phyloP scores from a whole-genome alignment of 257 asterid genomes.

The Handroanthus guayacan region DNA sequence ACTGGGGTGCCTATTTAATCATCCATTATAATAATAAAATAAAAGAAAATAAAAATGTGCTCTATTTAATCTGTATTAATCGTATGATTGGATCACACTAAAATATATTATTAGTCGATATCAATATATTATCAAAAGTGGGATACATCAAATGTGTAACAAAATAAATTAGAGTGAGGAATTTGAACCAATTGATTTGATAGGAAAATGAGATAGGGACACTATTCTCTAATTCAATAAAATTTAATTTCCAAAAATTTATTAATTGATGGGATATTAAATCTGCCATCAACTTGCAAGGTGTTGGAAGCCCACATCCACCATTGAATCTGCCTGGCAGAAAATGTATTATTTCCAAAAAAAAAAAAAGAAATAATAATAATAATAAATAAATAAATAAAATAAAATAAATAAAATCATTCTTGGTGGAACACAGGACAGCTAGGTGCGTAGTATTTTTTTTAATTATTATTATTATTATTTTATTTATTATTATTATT shows the following conservation, averaged over 20 bases:
- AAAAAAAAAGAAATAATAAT: no score
- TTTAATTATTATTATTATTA: background rate
- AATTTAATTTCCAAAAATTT: constrained; percentile 19
- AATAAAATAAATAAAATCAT: background rate
- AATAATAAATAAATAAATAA: no score
- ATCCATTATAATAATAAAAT: background rate
- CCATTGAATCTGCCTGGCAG: constrained; percentile 42
- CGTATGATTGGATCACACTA: background rate
- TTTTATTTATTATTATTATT: background rate
- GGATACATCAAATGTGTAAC: background rate
- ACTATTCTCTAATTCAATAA: constrained; percentile 26
- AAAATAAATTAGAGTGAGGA: background rate
- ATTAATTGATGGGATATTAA: constrained; percentile 45
- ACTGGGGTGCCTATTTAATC: background rate
- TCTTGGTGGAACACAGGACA: constrained; percentile 37
- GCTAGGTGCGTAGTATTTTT: background rate
- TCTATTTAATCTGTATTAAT: background rate
- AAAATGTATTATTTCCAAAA: background rate
- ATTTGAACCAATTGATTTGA: constrained; percentile 30
- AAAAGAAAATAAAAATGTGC: background rate
- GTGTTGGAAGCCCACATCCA: constrained; percentile 36
- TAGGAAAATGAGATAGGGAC: constrained; percentile 42
- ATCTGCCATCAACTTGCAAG: constrained; percentile 50
- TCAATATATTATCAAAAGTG: background rate
- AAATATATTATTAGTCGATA: no score